Base-by-base conservation (phyloP, 345 rosid genomes). In the Hibiscus tridactylites region DNA sequence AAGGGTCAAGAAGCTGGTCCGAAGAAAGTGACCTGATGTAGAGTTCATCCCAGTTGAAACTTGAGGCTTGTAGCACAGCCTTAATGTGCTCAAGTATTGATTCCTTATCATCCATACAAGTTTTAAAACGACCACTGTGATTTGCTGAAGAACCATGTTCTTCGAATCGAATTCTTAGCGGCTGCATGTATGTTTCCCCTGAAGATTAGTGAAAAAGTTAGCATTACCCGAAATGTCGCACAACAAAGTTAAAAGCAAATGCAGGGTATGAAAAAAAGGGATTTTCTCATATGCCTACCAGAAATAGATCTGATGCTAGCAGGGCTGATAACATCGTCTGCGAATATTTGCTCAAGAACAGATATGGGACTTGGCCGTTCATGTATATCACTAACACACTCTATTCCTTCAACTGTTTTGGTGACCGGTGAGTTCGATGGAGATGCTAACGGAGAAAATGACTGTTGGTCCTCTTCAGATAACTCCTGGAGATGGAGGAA, bases 351-450 rank as follows among this genome's bases (percentile, higher is more conserved):
- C 78, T 94, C 98, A 74, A 91, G 92, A 72, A 94, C 98, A 78
- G 97, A 94, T 61, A 90, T 86, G 9, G 97, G 98, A 83, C 96
- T 94, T 73, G 88, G 87, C 49, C 86, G 88, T 35, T 87, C 97
- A 28, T 73, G 73, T 3, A 83, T 67, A 19, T 89, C 91, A 47
- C 71, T 58, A 42, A 77, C 72, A 67, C 74, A 70, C 56, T 83
- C 92, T 24, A 71, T 84, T 79, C 84, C 82, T 52, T 85, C 87
- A 24, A 74, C 77, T 77, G 79, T 81, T 75, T 67, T 82, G 52
- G 61, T 39, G 19, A 66, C 74, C 3, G 81, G 70, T 73, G 86
- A 84, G 50, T 72, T 58, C 65, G 91, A 74, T 19, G 85, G 87
- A 63, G 88, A 84, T 16, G 79, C 57, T 65, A 67, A 77, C 63